Evolutionary conservation across 1,284 basidiomycete species (phyloP).

Genomic region (Ustilago cynodontis): DNA sequence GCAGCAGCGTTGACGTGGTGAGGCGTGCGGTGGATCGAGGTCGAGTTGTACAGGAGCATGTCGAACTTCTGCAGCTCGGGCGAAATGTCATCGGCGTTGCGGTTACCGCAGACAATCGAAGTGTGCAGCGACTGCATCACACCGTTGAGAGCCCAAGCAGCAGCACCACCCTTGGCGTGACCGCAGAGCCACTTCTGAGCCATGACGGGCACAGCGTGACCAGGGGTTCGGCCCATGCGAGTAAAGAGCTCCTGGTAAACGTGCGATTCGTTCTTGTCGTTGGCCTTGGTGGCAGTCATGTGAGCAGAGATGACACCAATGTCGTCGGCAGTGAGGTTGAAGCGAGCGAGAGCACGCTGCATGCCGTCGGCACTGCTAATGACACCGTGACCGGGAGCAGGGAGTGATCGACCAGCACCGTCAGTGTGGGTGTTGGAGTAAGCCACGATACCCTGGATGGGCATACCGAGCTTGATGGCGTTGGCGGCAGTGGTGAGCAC

Average conservation of each 20-base stretch:
- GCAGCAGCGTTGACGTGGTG: constrained; percentile 63
- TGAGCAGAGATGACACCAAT: constrained; percentile 85
- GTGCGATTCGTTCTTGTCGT: constrained; percentile 97
- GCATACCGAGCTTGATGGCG: constrained; percentile 90
- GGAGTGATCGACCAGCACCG: constrained; percentile 93
- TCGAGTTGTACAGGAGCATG: constrained; percentile 96
- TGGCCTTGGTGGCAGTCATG: constrained; percentile 95
- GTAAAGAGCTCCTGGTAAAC: constrained; percentile 96
- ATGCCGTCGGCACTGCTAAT: constrained; percentile 75
- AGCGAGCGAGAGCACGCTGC: constrained; percentile 92
- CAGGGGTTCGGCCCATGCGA: constrained; percentile 85
- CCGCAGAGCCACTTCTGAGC: constrained; percentile 86
- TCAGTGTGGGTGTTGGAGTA: constrained; percentile 95
- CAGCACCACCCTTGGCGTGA: constrained; percentile 73
- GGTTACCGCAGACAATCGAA: constrained; percentile 95
- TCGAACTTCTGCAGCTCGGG: constrained; percentile 89
- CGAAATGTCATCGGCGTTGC: constrained; percentile 83
- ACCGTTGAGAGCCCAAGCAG: constrained; percentile 97
- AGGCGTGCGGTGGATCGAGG: constrained; percentile 76
- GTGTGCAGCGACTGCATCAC: constrained; percentile 86
- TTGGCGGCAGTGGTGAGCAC: constrained; percentile 96
- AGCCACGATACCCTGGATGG: constrained; percentile 91
- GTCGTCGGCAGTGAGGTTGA: constrained; percentile 93
- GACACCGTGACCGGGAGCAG: constrained; percentile 71
- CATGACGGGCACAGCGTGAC: constrained; percentile 95